Evolutionary conservation across 2,329 filamentous ascomycete genomes (phyloP).

Genomic region (Chalara sp.): DNA sequence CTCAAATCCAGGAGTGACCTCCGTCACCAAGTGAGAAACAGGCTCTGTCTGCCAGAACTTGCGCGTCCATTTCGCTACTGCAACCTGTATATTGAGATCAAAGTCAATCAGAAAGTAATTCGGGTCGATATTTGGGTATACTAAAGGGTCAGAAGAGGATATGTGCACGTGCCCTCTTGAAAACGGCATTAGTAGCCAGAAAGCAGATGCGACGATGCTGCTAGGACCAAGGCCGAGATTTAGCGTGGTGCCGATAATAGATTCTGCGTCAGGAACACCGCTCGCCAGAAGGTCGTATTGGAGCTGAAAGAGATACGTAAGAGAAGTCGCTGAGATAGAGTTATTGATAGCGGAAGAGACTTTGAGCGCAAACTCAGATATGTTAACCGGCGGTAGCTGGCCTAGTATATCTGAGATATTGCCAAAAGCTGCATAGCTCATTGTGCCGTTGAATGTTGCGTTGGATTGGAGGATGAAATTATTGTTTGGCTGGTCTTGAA

Average conservation of each 20-base stretch:
- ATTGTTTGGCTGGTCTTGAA: conserved; percentile 20
- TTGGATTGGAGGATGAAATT: conserved; percentile 10
- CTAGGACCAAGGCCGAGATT: conserved; percentile 9
- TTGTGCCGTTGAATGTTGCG: conserved; percentile 15
- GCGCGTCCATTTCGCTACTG: conserved; percentile 9
- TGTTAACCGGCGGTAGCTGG: not conserved
- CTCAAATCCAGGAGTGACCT: conserved; percentile 7
- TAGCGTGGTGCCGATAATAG: conserved; percentile 28
- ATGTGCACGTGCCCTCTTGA: conserved; percentile 38
- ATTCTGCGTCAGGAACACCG: conserved; percentile 39
- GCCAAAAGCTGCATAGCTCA: conserved; percentile 8
- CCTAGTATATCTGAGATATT: conserved; percentile 15
- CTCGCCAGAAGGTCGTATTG: conserved; percentile 42
- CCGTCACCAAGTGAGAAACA: not conserved
- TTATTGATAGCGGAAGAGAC: conserved; percentile 18
- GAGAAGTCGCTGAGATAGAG: conserved; percentile 22
- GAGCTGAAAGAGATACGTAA: conserved; percentile 35
- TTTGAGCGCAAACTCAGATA: not conserved
- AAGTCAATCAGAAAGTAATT: conserved; percentile 36
- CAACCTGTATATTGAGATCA: conserved; percentile 29
- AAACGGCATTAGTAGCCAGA: conserved; percentile 34
- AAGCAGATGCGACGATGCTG: conserved; percentile 29
- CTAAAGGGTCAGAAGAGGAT: conserved; percentile 27
- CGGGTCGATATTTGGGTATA: conserved; percentile 34
- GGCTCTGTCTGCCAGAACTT: conserved; percentile 7